phyloP scores from a whole-genome alignment of 352 stramenopile genomes.

The Globisporangium yorkense region DNA sequence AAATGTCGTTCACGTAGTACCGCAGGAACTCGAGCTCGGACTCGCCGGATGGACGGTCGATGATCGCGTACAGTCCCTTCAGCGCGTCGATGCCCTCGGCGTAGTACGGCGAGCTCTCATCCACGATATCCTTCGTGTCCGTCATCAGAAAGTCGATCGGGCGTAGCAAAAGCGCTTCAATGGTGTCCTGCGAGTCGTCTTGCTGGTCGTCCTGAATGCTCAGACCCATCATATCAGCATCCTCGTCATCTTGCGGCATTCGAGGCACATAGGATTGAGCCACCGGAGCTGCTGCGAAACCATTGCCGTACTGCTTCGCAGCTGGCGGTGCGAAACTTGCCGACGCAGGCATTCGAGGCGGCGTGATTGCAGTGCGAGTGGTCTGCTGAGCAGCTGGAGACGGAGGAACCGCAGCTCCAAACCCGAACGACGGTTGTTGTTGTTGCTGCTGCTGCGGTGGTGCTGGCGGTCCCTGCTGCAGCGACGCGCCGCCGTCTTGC shows the following conservation, averaged over 20 bases:
- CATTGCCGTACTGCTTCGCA: not conserved
- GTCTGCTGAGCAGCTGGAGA: not conserved
- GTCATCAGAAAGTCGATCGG: constrained; percentile 69
- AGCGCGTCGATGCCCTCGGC: constrained; percentile 65
- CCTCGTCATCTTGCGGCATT: constrained; percentile 28
- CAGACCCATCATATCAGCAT: constrained; percentile 50
- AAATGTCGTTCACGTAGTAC: constrained; percentile 76
- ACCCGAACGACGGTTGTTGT: not conserved
- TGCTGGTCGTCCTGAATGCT: constrained; percentile 16
- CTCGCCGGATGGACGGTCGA: constrained; percentile 46
- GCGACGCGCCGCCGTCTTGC: constrained; percentile 6
- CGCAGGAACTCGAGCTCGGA: constrained; percentile 62
- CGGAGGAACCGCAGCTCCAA: not conserved
- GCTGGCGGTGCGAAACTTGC: constrained; percentile 13
- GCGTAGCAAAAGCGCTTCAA: constrained; percentile 55
- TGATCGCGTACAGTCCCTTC: constrained; percentile 76
- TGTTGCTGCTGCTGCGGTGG: not conserved
- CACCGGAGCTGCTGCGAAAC: not conserved
- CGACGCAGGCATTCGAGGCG: constrained; percentile 15
- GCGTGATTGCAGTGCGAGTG: not conserved
- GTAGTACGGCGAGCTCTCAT: constrained; percentile 43
- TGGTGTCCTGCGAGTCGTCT: constrained; percentile 3
- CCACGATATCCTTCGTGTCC: constrained; percentile 52
- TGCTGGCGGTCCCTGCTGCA: not conserved
- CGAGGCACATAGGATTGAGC: not conserved